Conservation (phyloP, 441 rosid species). For the Gossypium lobatum region DNA sequence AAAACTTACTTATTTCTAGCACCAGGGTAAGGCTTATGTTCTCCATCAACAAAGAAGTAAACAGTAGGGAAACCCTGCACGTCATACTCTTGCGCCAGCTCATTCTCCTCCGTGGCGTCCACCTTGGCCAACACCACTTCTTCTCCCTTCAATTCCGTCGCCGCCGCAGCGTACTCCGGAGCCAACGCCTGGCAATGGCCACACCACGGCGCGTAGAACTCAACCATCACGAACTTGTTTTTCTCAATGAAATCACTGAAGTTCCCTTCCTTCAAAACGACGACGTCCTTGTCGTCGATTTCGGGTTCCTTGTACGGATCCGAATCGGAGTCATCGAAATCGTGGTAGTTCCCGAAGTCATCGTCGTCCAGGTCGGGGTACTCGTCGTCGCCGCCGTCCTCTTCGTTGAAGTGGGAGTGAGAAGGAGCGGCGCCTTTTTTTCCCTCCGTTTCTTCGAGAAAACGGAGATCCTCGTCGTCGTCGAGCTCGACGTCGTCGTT, state of each 20-base stretch:
- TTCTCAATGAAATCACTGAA: slow-evolving; percentile 59
- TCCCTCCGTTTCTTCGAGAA: slow-evolving; percentile 72
- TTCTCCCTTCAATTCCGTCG: slow-evolving; percentile 63
- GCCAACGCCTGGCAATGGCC: slow-evolving; percentile 93
- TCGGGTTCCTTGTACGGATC: slow-evolving; percentile 58
- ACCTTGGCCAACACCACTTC: slow-evolving; percentile 79
- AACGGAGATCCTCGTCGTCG: slow-evolving; percentile 91
- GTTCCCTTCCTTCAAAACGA: slow-evolving; percentile 69
- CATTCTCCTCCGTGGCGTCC: slow-evolving; percentile 90
- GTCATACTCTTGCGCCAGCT: slow-evolving; percentile 65
- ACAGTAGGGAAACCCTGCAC: slow-evolving; percentile 90
- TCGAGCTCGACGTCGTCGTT: slow-evolving; percentile 22
- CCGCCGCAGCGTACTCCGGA: slow-evolving; percentile 98
- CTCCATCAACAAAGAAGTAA: slow-evolving; percentile 74
- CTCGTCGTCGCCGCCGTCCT: slow-evolving; percentile 14
- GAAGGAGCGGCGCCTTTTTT: slow-evolving; percentile 10
- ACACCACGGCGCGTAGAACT: slow-evolving; percentile 99
- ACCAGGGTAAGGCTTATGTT: slow-evolving; percentile 69
- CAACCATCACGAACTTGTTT: slow-evolving; percentile 80
- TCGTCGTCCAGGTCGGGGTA: slow-evolving; percentile 23
- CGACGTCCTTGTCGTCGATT: slow-evolving; percentile 86
- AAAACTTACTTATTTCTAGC: slow-evolving; percentile 75
- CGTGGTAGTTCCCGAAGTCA: slow-evolving; percentile 42
- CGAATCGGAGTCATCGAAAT: slow-evolving; percentile 52
- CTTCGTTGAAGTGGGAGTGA: background rate